These are phyloP conservation scores for Hyphopichia buzzinii DNA, from an alignment of 1,139 yeast genomes.

Conservation along the genomic window DNA sequence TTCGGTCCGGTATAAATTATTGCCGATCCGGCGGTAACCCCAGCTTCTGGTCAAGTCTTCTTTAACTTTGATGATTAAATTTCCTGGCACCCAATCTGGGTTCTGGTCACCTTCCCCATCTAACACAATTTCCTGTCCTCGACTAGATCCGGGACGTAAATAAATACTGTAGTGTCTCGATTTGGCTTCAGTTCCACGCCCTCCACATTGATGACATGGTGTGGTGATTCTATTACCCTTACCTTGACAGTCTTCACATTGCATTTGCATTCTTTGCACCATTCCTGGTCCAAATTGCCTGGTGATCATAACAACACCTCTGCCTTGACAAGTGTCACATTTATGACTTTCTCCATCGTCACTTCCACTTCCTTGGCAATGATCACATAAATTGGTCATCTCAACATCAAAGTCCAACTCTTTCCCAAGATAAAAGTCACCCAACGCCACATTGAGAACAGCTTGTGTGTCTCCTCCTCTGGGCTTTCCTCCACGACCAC, in stretches of 20 bases:
- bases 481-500: slow-evolving; percentile 39
- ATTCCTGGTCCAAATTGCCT: slow-evolving; percentile 87
- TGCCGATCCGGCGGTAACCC: slow-evolving; percentile 84
- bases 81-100: slow-evolving; percentile 84
- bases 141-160: slow-evolving; percentile 67
- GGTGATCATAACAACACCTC: slow-evolving; percentile 64
- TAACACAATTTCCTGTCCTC: slow-evolving; percentile 57
- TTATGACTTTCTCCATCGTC: slow-evolving; percentile 66
- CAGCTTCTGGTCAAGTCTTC: slow-evolving; percentile 58
- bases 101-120: slow-evolving; percentile 80
- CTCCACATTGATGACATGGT: slow-evolving; percentile 68
- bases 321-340: slow-evolving; percentile 73
- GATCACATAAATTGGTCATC: slow-evolving; percentile 71
- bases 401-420: slow-evolving; percentile 60
- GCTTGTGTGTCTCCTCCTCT: slow-evolving; percentile 69
- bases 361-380: slow-evolving; percentile 83
- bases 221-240: slow-evolving; percentile 64
- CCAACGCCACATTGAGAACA: slow-evolving; percentile 53
- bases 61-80: slow-evolving; percentile 56
- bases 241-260: slow-evolving; percentile 81
- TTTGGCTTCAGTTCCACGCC: slow-evolving; percentile 60
- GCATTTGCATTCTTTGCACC: slow-evolving; percentile 78
- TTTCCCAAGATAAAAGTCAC: slow-evolving; percentile 70
- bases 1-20: slow-evolving; percentile 78
- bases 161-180: slow-evolving; percentile 58